Conservation (phyloP, 176 grass and related monocot species). For the Oryza meridionalis region DNA sequence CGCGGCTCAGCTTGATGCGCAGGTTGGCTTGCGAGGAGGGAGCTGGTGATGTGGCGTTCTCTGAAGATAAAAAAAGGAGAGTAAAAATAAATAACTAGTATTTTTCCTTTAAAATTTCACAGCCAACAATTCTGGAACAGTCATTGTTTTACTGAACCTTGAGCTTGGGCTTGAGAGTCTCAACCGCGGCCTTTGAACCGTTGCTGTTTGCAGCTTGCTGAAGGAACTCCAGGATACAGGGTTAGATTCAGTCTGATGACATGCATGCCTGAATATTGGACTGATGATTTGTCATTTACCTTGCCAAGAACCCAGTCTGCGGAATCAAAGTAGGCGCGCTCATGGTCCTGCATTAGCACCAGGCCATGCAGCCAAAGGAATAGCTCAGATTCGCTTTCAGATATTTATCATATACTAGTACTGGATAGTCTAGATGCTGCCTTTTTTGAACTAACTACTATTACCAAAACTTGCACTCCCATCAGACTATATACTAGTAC, state of each 20-base stretch:
- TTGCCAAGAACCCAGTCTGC: conserved; percentile 96
- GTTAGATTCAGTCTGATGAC: conserved; percentile 21
- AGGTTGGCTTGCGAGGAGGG: conserved; percentile 88
- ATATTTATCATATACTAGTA: neutral
- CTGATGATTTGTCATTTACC: conserved; percentile 35
- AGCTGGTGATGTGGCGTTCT: conserved; percentile 87
- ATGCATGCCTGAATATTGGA: neutral
- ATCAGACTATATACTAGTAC: neutral
- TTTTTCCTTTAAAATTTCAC: neutral
- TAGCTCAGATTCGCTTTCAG: neutral
- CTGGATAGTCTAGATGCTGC: neutral
- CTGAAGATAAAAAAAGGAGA: conserved; percentile 41
- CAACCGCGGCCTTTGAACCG: conserved; percentile 47
- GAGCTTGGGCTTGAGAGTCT: conserved; percentile 91
- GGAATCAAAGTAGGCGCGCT: conserved; percentile 91
- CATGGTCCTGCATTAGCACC: conserved; percentile 70
- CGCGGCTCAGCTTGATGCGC: conserved; percentile 54
- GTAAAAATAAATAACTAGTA: neutral
- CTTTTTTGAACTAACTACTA: neutral
- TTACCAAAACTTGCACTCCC: neutral
- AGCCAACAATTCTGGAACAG: neutral
- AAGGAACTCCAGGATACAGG: conserved; percentile 7
- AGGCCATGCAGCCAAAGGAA: neutral
- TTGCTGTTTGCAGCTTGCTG: conserved; percentile 80
- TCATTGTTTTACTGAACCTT: conserved; percentile 58